Conservation (phyloP, 108 stramenopile genomes). For the Skeletonema potamos region DNA sequence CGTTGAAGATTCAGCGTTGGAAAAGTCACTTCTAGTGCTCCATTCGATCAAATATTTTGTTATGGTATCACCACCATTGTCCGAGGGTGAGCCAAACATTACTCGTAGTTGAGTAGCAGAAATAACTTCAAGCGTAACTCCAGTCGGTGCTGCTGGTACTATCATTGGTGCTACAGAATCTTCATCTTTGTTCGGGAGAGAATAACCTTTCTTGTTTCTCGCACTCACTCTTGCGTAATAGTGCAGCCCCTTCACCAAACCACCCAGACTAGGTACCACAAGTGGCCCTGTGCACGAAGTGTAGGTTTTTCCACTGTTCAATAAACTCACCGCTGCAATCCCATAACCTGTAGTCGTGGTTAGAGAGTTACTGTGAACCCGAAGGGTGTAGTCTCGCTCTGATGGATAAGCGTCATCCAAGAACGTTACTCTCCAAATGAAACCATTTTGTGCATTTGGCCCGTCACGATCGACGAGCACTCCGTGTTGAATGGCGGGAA, state of each 20-base stretch:
- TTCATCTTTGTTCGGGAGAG: conserved; percentile 37
- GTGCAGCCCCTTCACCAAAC: conserved; percentile 62
- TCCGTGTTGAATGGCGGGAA: conserved; percentile 50
- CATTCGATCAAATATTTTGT: conserved; percentile 78
- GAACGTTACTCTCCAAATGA: conserved; percentile 83
- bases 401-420: conserved; percentile 61
- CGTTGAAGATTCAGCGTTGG: conserved; percentile 21
- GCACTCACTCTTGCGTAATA: conserved; percentile 86
- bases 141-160: conserved; percentile 73
- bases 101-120: conserved; percentile 69
- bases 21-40: conserved; percentile 53
- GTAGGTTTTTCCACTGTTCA: conserved; percentile 56
- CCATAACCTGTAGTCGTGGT: conserved; percentile 36
- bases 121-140: conserved; percentile 64
- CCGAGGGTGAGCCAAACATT: conserved; percentile 68
- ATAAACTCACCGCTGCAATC: conserved; percentile 25
- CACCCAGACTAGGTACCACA: conserved; percentile 59
- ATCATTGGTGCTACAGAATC: conserved; percentile 61
- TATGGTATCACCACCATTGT: conserved; percentile 82
- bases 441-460: conserved; percentile 48
- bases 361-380: conserved; percentile 41
- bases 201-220: conserved; percentile 74
- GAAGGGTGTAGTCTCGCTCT: conserved; percentile 54
- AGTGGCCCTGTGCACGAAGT: conserved; percentile 54
- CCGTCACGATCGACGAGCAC: conserved; percentile 74